These are phyloP conservation scores for Lagerstroemia speciosa DNA, from an alignment of 345 rosid species.

Conservation along the genomic window DNA sequence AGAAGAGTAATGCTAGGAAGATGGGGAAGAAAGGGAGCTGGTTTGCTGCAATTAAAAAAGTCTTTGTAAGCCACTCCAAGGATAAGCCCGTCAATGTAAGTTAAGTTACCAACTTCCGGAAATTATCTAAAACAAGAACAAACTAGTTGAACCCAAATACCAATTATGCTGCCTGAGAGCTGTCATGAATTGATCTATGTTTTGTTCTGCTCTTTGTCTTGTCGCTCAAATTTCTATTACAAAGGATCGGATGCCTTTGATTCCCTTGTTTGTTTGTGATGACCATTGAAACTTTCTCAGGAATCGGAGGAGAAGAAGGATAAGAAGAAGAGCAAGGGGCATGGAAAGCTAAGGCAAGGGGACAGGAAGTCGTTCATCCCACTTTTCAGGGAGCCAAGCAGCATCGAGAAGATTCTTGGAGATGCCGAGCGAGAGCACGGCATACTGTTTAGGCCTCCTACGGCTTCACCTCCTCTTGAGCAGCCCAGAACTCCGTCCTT, in stretches of 20 bases:
- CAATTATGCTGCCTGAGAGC: neutral
- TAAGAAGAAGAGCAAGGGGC: conserved; percentile 46
- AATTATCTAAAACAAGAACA: neutral
- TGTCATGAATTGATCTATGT: too few relatives aligned
- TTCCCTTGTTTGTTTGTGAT: neutral
- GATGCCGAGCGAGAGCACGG: conserved; percentile 89
- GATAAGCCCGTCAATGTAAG: conserved; percentile 69
- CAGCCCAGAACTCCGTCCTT: conserved; percentile 46
- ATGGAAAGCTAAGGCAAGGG: conserved; percentile 47
- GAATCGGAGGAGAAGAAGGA: conserved; percentile 53
- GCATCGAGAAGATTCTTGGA: conserved; percentile 82
- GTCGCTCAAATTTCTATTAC: neutral
- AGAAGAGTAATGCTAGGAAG: conserved; percentile 48
- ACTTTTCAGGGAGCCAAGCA: conserved; percentile 72
- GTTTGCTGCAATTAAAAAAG: conserved; percentile 90
- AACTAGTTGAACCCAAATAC: neutral
- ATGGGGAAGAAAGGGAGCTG: conserved; percentile 97
- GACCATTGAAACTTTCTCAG: conserved; percentile 19
- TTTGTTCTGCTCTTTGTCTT: too few relatives aligned
- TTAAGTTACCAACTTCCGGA: neutral
- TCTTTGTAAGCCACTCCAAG: conserved; percentile 58
- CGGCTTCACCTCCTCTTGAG: conserved; percentile 11
- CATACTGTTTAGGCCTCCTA: conserved; percentile 61
- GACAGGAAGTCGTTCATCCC: conserved; percentile 80
- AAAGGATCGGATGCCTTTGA: neutral